Evolutionary conservation across 495 filamentous ascomycete species (phyloP), one percentile per base, ranked within the genome.

Genomic region (Podospora comata): DNA sequence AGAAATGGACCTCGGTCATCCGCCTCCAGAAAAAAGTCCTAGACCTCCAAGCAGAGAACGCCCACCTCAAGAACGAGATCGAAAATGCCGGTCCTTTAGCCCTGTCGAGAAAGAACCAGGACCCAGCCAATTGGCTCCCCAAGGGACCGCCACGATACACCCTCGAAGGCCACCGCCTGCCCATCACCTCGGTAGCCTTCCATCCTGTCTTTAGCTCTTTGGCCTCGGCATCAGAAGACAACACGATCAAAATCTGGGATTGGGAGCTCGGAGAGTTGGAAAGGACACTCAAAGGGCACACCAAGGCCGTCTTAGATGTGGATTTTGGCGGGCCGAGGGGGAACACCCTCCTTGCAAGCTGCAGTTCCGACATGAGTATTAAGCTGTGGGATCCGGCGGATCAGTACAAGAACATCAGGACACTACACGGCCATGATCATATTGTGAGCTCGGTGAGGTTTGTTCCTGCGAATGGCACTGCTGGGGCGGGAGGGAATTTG

Each of bases 371-470:
- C 73, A 81, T 97, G 2, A 94, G 91, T 0, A 96, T 97, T 79
- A 97, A 97, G 75, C 76, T 97, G 16, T 97, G 94, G 94, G 92
- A 97, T 68, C 94, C 94, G 4, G 86, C 85, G n/a, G 90, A 96
- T 70, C 91, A 94, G 60, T 97, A 97, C 80, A 94, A 96, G 72
- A 96, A 96, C 74, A 93, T 96, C 65, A 87, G 93, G 59, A 97
- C 93, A 0, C 84, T 97, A 5, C 88, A 89, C 2, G 94, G 94
- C 9, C 94, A 97, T 73, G 94, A 97, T 71, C 93, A 97, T 75
- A 90, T 86, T 62, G 89, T 97, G 44, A 91, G 88, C 58, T 87
- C 90, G 4, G 87, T 97, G 3, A 87, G 92, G 5, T 97, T 96
- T 77, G 88, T 97, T 26, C 92, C 93, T 19, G 39, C 39, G 7